Conservation (phyloP, 2,329 filamentous ascomycete species). For the Colletotrichum agaves region DNA sequence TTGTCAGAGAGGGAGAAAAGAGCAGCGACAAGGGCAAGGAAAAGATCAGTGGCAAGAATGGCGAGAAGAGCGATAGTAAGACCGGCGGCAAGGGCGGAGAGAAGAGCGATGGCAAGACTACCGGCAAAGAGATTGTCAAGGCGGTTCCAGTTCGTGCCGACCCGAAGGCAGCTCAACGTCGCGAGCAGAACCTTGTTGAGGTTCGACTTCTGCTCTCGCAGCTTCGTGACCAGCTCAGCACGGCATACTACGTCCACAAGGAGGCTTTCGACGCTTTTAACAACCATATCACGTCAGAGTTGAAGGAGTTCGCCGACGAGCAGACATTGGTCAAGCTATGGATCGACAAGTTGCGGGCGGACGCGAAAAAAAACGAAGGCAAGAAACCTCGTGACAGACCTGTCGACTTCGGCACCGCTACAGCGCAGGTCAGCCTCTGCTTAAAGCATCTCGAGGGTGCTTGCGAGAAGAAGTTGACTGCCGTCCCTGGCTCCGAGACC, state of each 20-base stretch:
- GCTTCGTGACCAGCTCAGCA: constrained; percentile 8
- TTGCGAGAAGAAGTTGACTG: background rate
- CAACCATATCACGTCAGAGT: background rate
- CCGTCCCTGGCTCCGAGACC: background rate
- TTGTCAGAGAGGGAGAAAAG: background rate
- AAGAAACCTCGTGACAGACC: background rate
- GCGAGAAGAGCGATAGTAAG: too few species aligned
- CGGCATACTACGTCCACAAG: constrained; percentile 22
- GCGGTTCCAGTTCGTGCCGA: background rate
- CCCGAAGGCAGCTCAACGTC: background rate
- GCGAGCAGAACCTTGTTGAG: constrained; percentile 17
- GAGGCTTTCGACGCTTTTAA: background rate
- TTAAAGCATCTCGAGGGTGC: constrained; percentile 16
- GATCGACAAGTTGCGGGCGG: constrained; percentile 14
- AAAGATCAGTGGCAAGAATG: too few species aligned
- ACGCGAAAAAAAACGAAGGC: background rate
- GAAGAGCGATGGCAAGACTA: background rate
- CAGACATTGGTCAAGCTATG: constrained; percentile 19
- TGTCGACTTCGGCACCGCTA: background rate
- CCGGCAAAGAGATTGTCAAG: background rate
- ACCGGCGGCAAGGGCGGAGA: background rate
- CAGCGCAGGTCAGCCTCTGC: constrained; percentile 16
- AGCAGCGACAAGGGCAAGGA: background rate
- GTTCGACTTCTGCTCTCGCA: constrained; percentile 19
- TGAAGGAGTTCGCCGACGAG: constrained; percentile 7